A percentile compares a stretch with the other conserved stretches of the same genome.
Evolutionary conservation across 2,329 filamentous ascomycete genomes (phyloP).

Genomic region (Chaetomium olivaceum): DNA sequence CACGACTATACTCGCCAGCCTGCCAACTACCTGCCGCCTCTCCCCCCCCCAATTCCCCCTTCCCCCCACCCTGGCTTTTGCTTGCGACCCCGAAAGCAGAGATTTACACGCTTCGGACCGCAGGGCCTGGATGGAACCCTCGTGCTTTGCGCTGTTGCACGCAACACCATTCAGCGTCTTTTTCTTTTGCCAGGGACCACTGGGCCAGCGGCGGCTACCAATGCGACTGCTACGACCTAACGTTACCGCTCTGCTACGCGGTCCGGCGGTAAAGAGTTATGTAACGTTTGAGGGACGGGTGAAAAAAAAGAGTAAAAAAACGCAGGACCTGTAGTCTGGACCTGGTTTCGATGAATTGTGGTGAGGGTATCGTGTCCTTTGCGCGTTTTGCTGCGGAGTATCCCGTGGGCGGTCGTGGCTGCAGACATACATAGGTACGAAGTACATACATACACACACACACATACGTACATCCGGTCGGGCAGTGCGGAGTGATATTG

Average conservation of each 20-base stretch:
- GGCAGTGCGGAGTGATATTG: not conserved
- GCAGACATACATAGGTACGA: not conserved
- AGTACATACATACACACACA: not conserved
- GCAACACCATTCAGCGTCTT: not conserved
- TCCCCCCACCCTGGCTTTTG: constrained; percentile 10
- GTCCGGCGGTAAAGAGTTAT: not conserved
- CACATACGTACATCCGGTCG: not conserved
- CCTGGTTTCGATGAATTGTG: constrained; percentile 3
- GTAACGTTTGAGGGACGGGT: not conserved
- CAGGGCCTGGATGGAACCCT: constrained; percentile 30
- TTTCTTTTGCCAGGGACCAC: not conserved
- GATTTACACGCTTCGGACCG: constrained; percentile 29
- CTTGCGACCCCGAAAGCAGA: constrained; percentile 2
- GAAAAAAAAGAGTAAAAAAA: not conserved
- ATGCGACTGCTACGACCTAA: not conserved
- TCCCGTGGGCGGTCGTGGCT: not conserved
- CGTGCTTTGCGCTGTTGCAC: constrained; percentile 10
- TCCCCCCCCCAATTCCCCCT: not conserved
- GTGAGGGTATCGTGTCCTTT: constrained; percentile 19
- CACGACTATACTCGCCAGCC: no score
- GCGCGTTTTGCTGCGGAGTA: not conserved
- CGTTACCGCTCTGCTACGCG: not conserved
- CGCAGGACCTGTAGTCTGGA: constrained; percentile 10
- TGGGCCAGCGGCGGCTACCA: not conserved
- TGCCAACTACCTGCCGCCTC: no score